Base-by-base conservation (phyloP, 78 protist species). In the Chrysochromulina parva region DNA sequence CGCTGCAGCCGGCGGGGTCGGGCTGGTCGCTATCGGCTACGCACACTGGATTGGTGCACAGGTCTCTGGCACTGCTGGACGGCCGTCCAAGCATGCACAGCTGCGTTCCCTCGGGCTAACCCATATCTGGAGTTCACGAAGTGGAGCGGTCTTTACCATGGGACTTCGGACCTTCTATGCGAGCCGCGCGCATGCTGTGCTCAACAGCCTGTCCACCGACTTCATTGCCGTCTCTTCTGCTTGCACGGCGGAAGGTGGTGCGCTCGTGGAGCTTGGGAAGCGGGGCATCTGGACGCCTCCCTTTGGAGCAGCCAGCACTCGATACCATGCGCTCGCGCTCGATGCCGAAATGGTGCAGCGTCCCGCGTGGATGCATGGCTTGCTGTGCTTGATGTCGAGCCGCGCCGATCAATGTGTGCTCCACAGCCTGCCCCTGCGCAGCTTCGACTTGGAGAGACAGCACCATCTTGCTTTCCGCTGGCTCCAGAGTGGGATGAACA, bases 1-100 rank as follows among this genome's bases (percentile, higher is more conserved):
- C 4, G 88, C 66, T 6, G 92, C 58, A 2, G 55, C 86, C 5
- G 92, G 92, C 66, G 92, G 92, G 2, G 92, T 89, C 13, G 92
- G 92, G 1, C 78, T 89, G 52, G 87, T 66, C 10, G 85, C 92
- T 9, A 13, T 54, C 71, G 22, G 1, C 22, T 52, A 60, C 84
- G 62, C 88, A 53, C 28, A 0, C 54, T 7, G 52, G 55, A 1
- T 53, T 4, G 66, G 85, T 60, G 58, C 71, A 11, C 38, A 6
- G 7, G 52, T 19, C 52, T 62, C 22, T 26, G 80, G 16, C 38
- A 54, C 55, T 3, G 92, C 76, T 17, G 92, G 92, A 20, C 24
- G 55, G n/a, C 91, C 91, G 38, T 22, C 7, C 71, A 89, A 89
- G 65, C 91, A 54, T n/a, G 86, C 13, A 13, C 3, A 5, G 65